Percentiles rank a stretch among this genome's conserved stretches.
Conservation (phyloP, 768 basidiomycete species). For the Lanmaoa pseudosensibilis region DNA sequence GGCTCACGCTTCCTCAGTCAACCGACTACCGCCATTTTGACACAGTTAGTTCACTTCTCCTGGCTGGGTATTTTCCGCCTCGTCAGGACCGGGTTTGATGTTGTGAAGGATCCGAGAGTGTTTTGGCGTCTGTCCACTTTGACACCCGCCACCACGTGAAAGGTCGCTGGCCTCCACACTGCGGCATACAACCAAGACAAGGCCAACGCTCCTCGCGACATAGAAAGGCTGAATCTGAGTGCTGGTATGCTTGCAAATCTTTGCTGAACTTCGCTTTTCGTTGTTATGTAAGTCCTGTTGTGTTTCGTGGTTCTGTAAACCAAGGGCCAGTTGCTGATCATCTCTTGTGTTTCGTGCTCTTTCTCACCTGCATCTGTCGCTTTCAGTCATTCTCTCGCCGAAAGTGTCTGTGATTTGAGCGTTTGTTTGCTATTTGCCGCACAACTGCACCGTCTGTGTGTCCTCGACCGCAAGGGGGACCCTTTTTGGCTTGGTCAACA, state of each 20-base stretch:
- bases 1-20: constrained; percentile 21
- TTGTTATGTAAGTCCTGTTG: constrained; percentile 38
- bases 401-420: constrained; percentile 33
- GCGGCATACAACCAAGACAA: constrained; percentile 25
- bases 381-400: constrained; percentile 18
- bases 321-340: constrained; percentile 26
- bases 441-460: constrained; percentile 20
- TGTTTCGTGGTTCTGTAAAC: constrained; percentile 24
- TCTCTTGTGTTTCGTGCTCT: constrained; percentile 15
- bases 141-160: constrained; percentile 33
- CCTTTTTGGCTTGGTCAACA: constrained; percentile 32
- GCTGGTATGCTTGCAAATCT: constrained; percentile 32
- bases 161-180: constrained; percentile 24
- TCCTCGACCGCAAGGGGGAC: constrained; percentile 25
- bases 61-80: constrained; percentile 15
- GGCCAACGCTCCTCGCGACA: constrained; percentile 14
- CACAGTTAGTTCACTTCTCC: constrained; percentile 22
- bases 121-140: constrained; percentile 29
- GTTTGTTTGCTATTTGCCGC: constrained; percentile 33
- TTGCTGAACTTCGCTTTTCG: constrained; percentile 26
- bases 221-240: constrained; percentile 31
- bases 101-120: constrained; percentile 29
- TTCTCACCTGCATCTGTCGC: constrained; percentile 22
- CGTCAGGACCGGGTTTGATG: constrained; percentile 25
- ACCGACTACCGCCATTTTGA: constrained; percentile 22